Evolutionary conservation across 495 filamentous ascomycete species (phyloP).

Genomic region (Penicillium mononematosum): DNA sequence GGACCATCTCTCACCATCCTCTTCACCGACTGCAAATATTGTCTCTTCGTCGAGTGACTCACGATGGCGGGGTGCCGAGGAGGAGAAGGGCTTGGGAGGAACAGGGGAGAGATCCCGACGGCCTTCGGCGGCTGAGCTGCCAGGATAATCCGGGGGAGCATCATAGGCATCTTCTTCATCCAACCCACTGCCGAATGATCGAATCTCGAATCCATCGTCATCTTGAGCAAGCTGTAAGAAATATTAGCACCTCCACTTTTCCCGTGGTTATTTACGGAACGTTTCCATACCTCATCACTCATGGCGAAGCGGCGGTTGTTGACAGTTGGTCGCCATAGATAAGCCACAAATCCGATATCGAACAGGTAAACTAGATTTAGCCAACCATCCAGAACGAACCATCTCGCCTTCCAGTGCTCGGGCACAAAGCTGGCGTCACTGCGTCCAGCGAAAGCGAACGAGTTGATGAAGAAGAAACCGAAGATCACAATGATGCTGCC

Average conservation of each 20-base stretch:
- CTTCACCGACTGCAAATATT: slow-evolving; percentile 90
- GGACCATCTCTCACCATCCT: slow-evolving; percentile 68
- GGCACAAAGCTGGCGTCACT: slow-evolving; percentile 85
- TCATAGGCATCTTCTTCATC: slow-evolving; percentile 62
- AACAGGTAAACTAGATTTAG: slow-evolving; percentile 93
- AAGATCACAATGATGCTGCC: slow-evolving; percentile 92
- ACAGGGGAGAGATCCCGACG: slow-evolving; percentile 49
- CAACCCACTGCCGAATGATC: slow-evolving; percentile 79
- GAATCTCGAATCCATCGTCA: slow-evolving; percentile 97
- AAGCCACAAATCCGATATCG: slow-evolving; percentile 90
- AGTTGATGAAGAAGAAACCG: slow-evolving; percentile 94
- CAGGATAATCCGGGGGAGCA: slow-evolving; percentile 38
- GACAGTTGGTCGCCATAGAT: slow-evolving; percentile 92
- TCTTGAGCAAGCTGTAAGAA: slow-evolving; percentile 79
- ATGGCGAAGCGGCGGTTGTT: slow-evolving; percentile 98
- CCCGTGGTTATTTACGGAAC: background rate
- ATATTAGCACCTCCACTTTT: slow-evolving; percentile 27
- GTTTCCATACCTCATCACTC: slow-evolving; percentile 77
- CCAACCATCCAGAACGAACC: slow-evolving; percentile 98
- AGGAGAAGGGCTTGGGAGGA: slow-evolving; percentile 51
- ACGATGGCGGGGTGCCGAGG: slow-evolving; percentile 47
- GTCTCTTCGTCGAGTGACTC: slow-evolving; percentile 88
- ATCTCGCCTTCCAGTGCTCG: slow-evolving; percentile 91
- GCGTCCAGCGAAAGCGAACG: slow-evolving; percentile 83
- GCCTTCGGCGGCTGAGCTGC: slow-evolving; percentile 28